These are phyloP conservation scores for Alternaria solani DNA, from an alignment of 2,329 filamentous ascomycete species.

Conservation along the genomic window DNA sequence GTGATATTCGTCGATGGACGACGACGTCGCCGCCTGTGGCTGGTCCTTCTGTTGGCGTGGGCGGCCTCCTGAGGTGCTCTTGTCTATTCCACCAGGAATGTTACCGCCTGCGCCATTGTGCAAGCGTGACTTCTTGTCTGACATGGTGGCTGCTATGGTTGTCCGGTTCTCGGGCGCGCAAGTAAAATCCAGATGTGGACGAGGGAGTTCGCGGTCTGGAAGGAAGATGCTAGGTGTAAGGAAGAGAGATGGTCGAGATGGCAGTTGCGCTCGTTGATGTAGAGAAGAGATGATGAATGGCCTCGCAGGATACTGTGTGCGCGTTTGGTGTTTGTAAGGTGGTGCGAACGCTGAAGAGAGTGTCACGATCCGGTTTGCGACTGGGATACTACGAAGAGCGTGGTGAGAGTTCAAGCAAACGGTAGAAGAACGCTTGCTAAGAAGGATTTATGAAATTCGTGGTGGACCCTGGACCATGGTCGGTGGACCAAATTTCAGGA, in stretches of 20 bases:
- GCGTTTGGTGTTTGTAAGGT: neutral
- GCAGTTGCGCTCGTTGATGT: neutral
- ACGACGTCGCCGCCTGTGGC: neutral
- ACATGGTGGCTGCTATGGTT: neutral
- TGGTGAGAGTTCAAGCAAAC: neutral
- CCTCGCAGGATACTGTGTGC: neutral
- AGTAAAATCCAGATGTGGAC: neutral
- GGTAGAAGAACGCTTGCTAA: fast-evolving
- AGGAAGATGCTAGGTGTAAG: neutral
- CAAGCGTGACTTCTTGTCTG: neutral
- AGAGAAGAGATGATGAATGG: neutral
- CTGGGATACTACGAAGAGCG: neutral
- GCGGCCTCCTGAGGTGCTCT: neutral
- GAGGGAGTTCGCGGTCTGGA: neutral
- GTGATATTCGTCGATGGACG: neutral
- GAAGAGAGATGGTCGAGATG: neutral
- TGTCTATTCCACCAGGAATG: neutral
- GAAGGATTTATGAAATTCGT: neutral
- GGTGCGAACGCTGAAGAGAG: neutral
- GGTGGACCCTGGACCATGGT: neutral
- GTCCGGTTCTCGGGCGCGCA: neutral
- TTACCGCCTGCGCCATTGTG: conserved; percentile 20
- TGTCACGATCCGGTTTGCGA: neutral
- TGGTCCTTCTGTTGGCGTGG: neutral
- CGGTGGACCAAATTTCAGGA: neutral